A percentile compares a stretch with the other conserved stretches of the same genome.
Evolutionary conservation across 352 stramenopile species (phyloP).

Genomic region (Globisporangium irregulare): DNA sequence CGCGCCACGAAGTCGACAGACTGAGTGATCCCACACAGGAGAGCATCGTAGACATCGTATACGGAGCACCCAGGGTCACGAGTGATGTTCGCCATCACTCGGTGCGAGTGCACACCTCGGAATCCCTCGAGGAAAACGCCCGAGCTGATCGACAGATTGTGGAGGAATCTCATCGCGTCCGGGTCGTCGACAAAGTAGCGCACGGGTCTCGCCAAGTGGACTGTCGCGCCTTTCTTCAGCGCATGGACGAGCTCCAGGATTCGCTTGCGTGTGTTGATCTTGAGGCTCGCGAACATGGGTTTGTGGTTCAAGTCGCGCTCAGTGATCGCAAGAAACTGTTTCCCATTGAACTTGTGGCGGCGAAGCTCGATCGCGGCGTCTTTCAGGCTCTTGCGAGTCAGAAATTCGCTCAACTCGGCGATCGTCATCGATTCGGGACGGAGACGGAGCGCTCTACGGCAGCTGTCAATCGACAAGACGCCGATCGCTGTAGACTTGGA

Average conservation of each 20-base stretch:
- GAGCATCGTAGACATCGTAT: constrained; percentile 54
- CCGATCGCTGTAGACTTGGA: constrained; percentile 28
- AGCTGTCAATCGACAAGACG: constrained; percentile 56
- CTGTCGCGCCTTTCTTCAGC: constrained; percentile 33
- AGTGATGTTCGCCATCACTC: constrained; percentile 41
- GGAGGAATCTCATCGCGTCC: constrained; percentile 49
- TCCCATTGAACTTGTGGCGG: constrained; percentile 37
- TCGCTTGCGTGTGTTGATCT: constrained; percentile 50
- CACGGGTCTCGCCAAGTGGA: constrained; percentile 36
- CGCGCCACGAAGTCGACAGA: constrained; percentile 41
- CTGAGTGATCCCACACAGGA: constrained; percentile 43
- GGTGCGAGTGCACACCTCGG: constrained; percentile 50
- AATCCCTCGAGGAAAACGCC: constrained; percentile 50
- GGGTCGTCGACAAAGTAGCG: constrained; percentile 51
- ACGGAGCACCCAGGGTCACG: constrained; percentile 30
- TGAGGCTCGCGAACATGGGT: constrained; percentile 43
- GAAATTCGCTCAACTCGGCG: constrained; percentile 40
- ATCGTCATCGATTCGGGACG: constrained; percentile 59
- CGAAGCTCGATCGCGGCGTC: constrained; percentile 48
- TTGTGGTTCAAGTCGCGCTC: constrained; percentile 54
- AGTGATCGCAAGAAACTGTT: constrained; percentile 41
- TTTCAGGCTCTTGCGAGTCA: constrained; percentile 46
- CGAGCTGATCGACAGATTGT: constrained; percentile 31
- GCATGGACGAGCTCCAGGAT: constrained; percentile 51
- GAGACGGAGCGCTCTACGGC: constrained; percentile 42